Evolutionary conservation across 78 protist genomes (phyloP).

Genomic region (Parvularia atlantis): DNA sequence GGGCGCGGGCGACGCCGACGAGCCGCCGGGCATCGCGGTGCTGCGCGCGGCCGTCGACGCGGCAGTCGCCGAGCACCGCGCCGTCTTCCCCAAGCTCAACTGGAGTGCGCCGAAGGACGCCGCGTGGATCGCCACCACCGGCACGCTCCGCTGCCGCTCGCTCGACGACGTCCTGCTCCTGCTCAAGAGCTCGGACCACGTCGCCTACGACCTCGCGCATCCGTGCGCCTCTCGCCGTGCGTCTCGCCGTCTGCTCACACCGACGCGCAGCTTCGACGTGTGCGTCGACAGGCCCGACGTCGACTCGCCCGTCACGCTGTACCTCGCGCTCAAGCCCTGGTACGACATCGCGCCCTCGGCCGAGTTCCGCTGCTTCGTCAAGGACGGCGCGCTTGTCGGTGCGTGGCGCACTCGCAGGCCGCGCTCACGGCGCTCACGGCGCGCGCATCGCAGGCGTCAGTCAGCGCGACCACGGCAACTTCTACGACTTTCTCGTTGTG

Average conservation of each 20-base stretch:
- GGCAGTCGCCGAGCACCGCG: neutral
- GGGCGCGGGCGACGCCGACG: neutral
- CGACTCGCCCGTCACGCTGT: too few species aligned
- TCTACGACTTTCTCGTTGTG: too few species aligned
- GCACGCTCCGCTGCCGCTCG: neutral
- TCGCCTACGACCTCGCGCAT: slow-evolving; percentile 5
- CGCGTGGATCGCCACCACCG: neutral
- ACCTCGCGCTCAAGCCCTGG: too few species aligned
- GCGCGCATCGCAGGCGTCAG: too few species aligned
- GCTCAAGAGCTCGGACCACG: slow-evolving; percentile 1
- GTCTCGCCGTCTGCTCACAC: neutral
- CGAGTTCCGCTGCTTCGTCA: slow-evolving; percentile 12
- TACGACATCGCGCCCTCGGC: neutral
- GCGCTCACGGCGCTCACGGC: too few species aligned
- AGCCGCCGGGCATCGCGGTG: neutral
- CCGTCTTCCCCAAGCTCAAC: slow-evolving; percentile 5
- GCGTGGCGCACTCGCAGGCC: too few species aligned
- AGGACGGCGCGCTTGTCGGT: slow-evolving; percentile 3
- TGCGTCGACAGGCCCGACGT: too few species aligned
- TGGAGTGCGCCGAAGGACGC: slow-evolving; percentile 9
- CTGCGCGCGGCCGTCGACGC: neutral
- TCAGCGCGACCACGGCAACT: too few species aligned
- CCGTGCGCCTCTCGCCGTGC: neutral
- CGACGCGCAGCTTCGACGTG: too few species aligned
- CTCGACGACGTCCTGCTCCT: neutral